These are phyloP conservation scores for Chytriomyces confervae DNA, from an alignment of 192 early-diverging fungal genomes.

Conservation along the genomic window DNA sequence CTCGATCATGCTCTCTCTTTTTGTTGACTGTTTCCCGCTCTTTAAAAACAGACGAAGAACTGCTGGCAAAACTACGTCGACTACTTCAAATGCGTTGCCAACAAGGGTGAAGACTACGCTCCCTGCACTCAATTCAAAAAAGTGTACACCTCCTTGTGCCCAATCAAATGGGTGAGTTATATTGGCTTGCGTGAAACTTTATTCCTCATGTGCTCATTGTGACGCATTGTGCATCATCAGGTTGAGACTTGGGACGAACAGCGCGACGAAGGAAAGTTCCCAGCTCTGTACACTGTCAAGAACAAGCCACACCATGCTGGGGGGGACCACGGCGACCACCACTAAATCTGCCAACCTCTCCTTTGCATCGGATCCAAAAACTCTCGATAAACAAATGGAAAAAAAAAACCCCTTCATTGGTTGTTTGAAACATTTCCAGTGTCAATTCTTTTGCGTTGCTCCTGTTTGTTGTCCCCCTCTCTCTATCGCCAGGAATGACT, in stretches of 20 bases:
- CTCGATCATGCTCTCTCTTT: slow-evolving; percentile 14
- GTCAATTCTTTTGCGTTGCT: too few relatives aligned
- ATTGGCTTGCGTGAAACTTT: not conserved
- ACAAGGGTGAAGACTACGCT: slow-evolving; percentile 94
- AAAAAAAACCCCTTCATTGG: not conserved
- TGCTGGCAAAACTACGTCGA: slow-evolving; percentile 99
- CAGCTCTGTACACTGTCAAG: slow-evolving; percentile 51
- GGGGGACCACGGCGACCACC: slow-evolving; percentile 34
- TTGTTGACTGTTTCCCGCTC: not conserved
- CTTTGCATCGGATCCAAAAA: not conserved
- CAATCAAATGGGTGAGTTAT: slow-evolving; percentile 85
- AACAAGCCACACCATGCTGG: slow-evolving; percentile 40
- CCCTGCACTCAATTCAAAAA: slow-evolving; percentile 91
- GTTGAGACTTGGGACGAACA: slow-evolving; percentile 61
- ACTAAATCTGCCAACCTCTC: slow-evolving; percentile 26
- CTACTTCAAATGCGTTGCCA: slow-evolving; percentile 83
- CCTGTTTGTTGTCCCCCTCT: too few relatives aligned
- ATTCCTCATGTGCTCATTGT: not conserved
- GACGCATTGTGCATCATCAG: slow-evolving; percentile 31
- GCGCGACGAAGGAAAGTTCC: slow-evolving; percentile 58
- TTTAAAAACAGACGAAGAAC: slow-evolving; percentile 77
- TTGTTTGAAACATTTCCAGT: not conserved
- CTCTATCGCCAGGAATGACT: too few relatives aligned
- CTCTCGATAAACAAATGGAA: not conserved
- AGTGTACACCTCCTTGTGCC: slow-evolving; percentile 88